Base-by-base conservation (phyloP, 176 grass and related monocot species). In the Rhynchospora pubera region DNA sequence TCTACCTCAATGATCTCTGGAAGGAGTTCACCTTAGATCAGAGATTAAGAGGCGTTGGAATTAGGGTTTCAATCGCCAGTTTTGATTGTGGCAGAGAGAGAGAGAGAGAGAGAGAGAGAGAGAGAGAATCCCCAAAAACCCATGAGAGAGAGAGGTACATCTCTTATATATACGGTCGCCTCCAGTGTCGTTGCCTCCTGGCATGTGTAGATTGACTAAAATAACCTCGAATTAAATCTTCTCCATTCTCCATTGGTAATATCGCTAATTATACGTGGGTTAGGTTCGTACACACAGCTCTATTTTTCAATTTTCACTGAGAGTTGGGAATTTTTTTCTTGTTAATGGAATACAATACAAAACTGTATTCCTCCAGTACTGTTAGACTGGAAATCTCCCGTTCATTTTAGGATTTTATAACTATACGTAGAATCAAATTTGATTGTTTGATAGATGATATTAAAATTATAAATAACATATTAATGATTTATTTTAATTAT, bases 51-150 rank as follows among this genome's bases (percentile, higher is more conserved):
- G 85, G 52, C 56, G 51, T 39, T 64, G 53, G 83, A 87, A 62
- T 86, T 90, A 85, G 78, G 61, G 61, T 87, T 72, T 78, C 15
- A 34, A 39, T 16, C n/a, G n/a, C n/a, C n/a, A n/a, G n/a, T n/a
- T n/a, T n/a, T 85, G 85, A 67, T 60, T 67, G 42, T 16, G 73
- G 32, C 1, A 44, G 11, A 3, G 44, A 44, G 39, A 62, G 11
- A n/a, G n/a, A n/a, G n/a, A n/a, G n/a, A n/a, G n/a, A n/a, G n/a
- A n/a, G n/a, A n/a, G n/a, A 3, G 30, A 30, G 39, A 62, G 13
- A 79, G 39, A 61, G 24, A 82, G 58, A 63, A 89, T 78, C 76
- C 79, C 56, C 81, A 83, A 89, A 88, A 89, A 72, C 87, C 84
- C 73, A 83, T 57, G 16, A 56, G 50, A 50, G 19, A 72, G 7